Percentiles rank a stretch among this genome's conserved stretches.
Evolutionary conservation across 805 yeast genomes (phyloP).

Genomic region (Maudiozyma turicensis): DNA sequence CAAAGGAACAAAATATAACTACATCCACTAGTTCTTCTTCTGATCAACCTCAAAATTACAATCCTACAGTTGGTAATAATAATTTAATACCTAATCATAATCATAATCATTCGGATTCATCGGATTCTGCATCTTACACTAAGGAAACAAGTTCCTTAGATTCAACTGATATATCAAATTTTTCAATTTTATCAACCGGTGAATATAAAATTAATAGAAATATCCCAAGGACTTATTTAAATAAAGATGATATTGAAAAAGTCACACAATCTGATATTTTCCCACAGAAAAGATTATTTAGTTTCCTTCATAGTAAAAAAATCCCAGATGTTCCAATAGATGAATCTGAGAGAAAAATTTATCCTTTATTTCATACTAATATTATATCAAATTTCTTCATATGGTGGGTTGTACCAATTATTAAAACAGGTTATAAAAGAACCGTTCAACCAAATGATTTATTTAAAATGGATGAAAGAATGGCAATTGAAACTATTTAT

Average conservation of each 20-base stretch:
- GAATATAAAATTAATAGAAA: slow-evolving; percentile 21
- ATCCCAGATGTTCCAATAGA: slow-evolving; percentile 40
- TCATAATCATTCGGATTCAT: not conserved
- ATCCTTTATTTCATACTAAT: slow-evolving; percentile 39
- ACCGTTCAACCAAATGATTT: slow-evolving; percentile 59
- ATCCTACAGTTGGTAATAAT: too few species aligned
- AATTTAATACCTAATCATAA: not conserved
- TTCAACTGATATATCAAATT: not conserved
- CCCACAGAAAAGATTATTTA: slow-evolving; percentile 41
- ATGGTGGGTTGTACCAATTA: slow-evolving; percentile 59
- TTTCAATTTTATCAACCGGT: slow-evolving; percentile 11
- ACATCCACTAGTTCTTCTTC: not conserved
- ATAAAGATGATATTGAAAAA: slow-evolving; percentile 27
- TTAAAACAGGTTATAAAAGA: slow-evolving; percentile 61
- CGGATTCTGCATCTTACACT: not conserved
- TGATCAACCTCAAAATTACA: not conserved
- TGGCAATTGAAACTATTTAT: slow-evolving; percentile 36
- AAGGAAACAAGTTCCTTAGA: not conserved
- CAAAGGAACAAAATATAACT: not conserved
- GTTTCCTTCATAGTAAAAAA: slow-evolving; percentile 39
- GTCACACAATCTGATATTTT: slow-evolving; percentile 27
- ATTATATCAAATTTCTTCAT: slow-evolving; percentile 40
- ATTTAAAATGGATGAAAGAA: slow-evolving; percentile 35
- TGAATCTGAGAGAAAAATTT: slow-evolving; percentile 41
- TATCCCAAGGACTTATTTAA: slow-evolving; percentile 25